Base-by-base conservation (phyloP, 345 rosid species). In the Eutrema japonicum region DNA sequence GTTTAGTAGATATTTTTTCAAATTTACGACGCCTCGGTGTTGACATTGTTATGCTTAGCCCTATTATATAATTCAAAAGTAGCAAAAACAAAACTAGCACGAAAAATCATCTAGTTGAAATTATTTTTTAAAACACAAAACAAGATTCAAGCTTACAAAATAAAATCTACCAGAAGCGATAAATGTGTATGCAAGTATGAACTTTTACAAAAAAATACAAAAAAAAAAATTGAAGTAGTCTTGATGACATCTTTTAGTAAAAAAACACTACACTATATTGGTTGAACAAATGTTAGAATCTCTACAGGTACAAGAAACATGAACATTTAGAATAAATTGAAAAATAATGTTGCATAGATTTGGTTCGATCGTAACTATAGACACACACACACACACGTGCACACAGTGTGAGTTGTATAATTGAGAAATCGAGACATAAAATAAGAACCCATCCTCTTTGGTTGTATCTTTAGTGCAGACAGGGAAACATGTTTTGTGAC, bases 401-500 rank as follows among this genome's bases (percentile, higher is more conserved):
- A 53, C 70, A 68, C 74, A 68, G 64, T 60, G n/a, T 68, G 74
- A 75, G 79, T 68, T 75, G 74, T 68, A 45, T 36, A 42, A 75
- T 61, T n/a, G 78, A 60, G 69, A 60, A 35, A 38, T n/a, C 13
- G 26, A 61, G 57, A 75, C 70, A 68, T 8, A 16, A 45, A 53
- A 75, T 8, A 30, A 61, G 74, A 75, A 68, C 74, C 79, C 79
- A 68, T 75, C 64, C 26, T 68, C 57, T 68, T 68, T 75, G 79
- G 79, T 45, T 75, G 73, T 68, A 75, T 60, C 69, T 60, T 52
- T n/a, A 16, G 79, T 53, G 37, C 74, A 75, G 74, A 68, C 74
- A 75, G 16, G 50, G 74, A 68, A 68, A 68, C 79, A 75, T 75
- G 74, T 75, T 75, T 75, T 63, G 79, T 75, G 69, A 68, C 79